Evolutionary conservation across 108 stramenopile species (phyloP).

Genomic region (Cyclotella sp.): DNA sequence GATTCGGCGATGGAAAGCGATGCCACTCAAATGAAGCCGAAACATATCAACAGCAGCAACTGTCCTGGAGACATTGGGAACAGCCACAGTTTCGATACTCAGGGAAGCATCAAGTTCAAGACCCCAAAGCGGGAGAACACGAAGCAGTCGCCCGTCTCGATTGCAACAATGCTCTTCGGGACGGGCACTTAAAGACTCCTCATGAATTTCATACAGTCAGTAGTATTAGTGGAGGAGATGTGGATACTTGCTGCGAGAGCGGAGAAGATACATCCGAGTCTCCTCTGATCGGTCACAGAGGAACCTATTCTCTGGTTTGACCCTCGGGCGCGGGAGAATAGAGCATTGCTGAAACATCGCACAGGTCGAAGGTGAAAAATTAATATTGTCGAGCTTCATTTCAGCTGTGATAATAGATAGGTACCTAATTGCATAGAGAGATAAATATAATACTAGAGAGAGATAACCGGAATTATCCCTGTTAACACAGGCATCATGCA

Average conservation of each 20-base stretch:
- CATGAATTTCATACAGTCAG: not conserved
- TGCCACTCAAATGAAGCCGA: not conserved
- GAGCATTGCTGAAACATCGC: too few relatives aligned
- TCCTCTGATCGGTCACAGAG: not conserved
- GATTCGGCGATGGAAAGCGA: conserved; percentile 19
- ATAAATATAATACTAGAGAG: too few relatives aligned
- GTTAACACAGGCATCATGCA: too few relatives aligned
- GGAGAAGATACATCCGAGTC: not conserved
- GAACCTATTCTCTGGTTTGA: too few relatives aligned
- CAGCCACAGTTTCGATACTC: conserved; percentile 20
- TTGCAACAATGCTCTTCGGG: conserved; percentile 18
- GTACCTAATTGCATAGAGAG: too few relatives aligned
- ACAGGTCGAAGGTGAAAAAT: too few relatives aligned
- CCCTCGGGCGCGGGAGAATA: too few relatives aligned
- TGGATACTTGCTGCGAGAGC: not conserved
- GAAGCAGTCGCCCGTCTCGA: conserved; percentile 12
- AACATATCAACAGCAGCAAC: conserved; percentile 5
- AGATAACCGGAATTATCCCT: too few relatives aligned
- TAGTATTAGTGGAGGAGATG: not conserved
- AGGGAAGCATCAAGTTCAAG: conserved; percentile 1
- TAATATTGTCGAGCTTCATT: too few relatives aligned
- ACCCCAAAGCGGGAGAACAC: not conserved
- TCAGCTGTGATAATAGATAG: too few relatives aligned
- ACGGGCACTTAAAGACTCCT: not conserved
- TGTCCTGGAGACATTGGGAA: conserved; percentile 6